Base-by-base conservation (phyloP, 371 early-diverging fungal genomes). In the Syncephalastrum contaminatum region DNA sequence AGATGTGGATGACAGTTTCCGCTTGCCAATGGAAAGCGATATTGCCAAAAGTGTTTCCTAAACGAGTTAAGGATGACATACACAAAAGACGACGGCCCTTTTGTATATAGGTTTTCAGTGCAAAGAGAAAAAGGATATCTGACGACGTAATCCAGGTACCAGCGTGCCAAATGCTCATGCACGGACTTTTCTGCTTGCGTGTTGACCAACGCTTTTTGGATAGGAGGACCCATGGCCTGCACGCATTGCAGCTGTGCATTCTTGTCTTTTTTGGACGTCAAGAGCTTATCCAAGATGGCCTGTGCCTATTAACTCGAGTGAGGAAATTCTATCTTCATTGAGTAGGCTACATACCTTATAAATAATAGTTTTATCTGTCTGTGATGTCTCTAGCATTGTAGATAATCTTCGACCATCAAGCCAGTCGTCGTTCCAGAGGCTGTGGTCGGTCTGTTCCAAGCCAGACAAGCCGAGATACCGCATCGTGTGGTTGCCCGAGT, bases 381-480 rank as follows among this genome's bases (percentile, higher is more conserved):
- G n/a, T 15, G 61, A 57, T 15, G 49, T 20, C 4, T 43, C 14
- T 54, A 62, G 15, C 20, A 52, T 49, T 4, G 59, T 41, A 1
- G 53, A 53, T 4, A 75, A 43, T 3, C 66, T 2, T 7, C 22
- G 43, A 0, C 75, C 68, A 43, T 72, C 51, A 12, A 57, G 22
- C 76, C 73, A 72, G 12, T 59, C 58, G 10, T 63, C 59, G 22
- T 53, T 54, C 77, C 80, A 80, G 43, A 74, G 45, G 12, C 53
- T 54, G 8, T 44, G 39, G 39, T 68, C 67, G 2, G 72, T 45
- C 27, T 48, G 54, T 7, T 61, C 53, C 20, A 80, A 43, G 0
- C 66, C 66, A 1, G 56, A 20, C 8, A 80, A 43, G 6, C 81
- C 81, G n/a, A 80, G 39, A 43, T 80, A 80, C 47, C 73, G 73